Conservation (phyloP, 306 rosid genomes). For the Oxytropis ochrocephala region DNA sequence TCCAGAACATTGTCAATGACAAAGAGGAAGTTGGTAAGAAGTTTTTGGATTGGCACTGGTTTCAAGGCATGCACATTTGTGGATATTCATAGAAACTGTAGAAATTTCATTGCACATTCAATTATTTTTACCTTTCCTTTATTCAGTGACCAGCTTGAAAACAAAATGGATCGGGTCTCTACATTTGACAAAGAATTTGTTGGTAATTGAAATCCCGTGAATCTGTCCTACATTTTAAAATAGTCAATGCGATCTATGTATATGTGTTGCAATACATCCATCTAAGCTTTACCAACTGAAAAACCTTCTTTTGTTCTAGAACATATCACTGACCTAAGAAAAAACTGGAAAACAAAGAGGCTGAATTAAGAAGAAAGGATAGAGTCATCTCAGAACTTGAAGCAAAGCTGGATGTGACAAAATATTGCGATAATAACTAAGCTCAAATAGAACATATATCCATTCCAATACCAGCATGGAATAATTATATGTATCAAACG, state of each 20-base stretch:
- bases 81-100: background rate
- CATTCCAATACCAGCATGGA: constrained; percentile 15
- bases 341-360: constrained; percentile 42
- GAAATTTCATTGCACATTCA: constrained; percentile 1
- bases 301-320: constrained; percentile 27
- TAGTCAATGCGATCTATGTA: background rate
- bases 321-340: constrained; percentile 49
- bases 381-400: constrained; percentile 61
- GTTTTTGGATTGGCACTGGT: constrained; percentile 9
- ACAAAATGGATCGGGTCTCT: constrained; percentile 54
- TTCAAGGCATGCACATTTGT: background rate
- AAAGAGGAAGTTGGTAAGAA: constrained; percentile 71
- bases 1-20: constrained; percentile 46
- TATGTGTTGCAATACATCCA: background rate
- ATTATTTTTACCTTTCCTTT: constrained; percentile 5
- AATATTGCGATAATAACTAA: constrained; percentile 34
- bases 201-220: constrained; percentile 42
- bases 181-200: constrained; percentile 47
- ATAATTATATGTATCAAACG: background rate
- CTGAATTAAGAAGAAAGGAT: constrained; percentile 50
- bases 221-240: constrained; percentile 3
- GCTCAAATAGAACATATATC: constrained; percentile 67
- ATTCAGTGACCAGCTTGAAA: constrained; percentile 51
- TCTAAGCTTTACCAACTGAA: constrained; percentile 12
- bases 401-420: constrained; percentile 48